A percentile compares a stretch with the other conserved stretches of the same genome.
These are phyloP conservation scores for Didymella lethalis DNA, from an alignment of 2,329 filamentous ascomycete species.

Conservation along the genomic window DNA sequence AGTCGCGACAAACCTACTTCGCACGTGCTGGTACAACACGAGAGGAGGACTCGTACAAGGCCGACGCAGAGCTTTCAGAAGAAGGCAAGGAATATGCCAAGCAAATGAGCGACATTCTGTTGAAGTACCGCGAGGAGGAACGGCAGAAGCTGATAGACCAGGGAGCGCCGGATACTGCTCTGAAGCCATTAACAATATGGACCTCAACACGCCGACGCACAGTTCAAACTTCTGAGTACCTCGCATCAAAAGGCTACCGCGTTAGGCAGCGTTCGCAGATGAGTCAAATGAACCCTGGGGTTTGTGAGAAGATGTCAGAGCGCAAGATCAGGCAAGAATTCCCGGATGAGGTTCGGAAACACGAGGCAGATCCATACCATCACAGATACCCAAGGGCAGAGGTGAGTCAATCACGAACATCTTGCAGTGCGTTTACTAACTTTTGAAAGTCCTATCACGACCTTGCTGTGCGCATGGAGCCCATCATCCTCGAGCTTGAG, in stretches of 20 bases:
- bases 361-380: conserved; percentile 94
- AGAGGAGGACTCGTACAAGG: conserved; percentile 92
- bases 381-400: conserved; percentile 95
- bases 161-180: conserved; percentile 71
- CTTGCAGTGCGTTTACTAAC: conserved; percentile 27
- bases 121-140: conserved; percentile 85
- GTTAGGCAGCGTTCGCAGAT: conserved; percentile 93
- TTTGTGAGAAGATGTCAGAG: conserved; percentile 93
- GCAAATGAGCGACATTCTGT: conserved; percentile 73
- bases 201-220: conserved; percentile 91
- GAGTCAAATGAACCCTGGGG: conserved; percentile 95
- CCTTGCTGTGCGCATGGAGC: conserved; percentile 94
- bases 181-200: conserved; percentile 89
- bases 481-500: conserved; percentile 96
- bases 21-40: conserved; percentile 83
- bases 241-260: conserved; percentile 82
- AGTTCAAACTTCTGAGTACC: conserved; percentile 83
- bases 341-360: conserved; percentile 90
- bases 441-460: conserved; percentile 86
- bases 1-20: conserved; percentile 92
- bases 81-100: conserved; percentile 80
- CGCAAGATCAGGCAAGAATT: conserved; percentile 80
- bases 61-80: conserved; percentile 82
- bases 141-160: conserved; percentile 72
- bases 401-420: conserved; percentile 58